A percentile compares a stretch with the other conserved stretches of the same genome.
Evolutionary conservation across 139 green algal genomes (phyloP).

Genomic region (Chlorella vulgaris): DNA sequence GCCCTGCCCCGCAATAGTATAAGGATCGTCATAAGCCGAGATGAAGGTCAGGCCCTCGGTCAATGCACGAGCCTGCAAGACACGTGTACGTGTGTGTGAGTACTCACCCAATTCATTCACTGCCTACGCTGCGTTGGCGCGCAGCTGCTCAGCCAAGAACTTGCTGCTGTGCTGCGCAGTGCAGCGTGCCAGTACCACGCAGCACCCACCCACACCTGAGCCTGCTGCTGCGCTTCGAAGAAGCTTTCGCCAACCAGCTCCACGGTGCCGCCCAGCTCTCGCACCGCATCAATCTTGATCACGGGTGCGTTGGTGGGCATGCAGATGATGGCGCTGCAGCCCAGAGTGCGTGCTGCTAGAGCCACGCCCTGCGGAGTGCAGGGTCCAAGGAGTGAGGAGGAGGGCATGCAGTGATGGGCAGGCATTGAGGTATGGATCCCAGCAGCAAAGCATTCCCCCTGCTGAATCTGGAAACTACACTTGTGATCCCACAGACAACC

Average conservation of each 20-base stretch:
- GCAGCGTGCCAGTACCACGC: too few relatives aligned
- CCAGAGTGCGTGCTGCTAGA: constrained; percentile 71
- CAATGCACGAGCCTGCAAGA: constrained; percentile 27
- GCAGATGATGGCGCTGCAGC: constrained; percentile 84
- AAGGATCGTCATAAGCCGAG: constrained; percentile 90
- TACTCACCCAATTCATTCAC: too few relatives aligned
- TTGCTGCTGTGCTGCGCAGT: too few relatives aligned
- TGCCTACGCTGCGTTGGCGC: too few relatives aligned
- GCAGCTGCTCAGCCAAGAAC: too few relatives aligned
- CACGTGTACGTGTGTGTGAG: background rate
- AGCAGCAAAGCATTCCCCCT: too few relatives aligned
- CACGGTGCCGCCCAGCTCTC: constrained; percentile 85
- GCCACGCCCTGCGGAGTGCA: constrained; percentile 81
- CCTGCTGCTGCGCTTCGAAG: constrained; percentile 82
- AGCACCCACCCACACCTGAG: too few relatives aligned
- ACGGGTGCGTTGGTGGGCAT: constrained; percentile 90
- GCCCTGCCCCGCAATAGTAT: constrained; percentile 52
- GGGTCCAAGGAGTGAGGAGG: background rate
- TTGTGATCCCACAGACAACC: too few relatives aligned
- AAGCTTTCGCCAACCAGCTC: constrained; percentile 94
- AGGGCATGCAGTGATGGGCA: too few relatives aligned
- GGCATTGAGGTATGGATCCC: too few relatives aligned
- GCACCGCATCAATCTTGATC: constrained; percentile 84
- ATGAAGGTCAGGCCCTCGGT: constrained; percentile 84
- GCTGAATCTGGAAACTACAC: too few relatives aligned